phyloP scores from a whole-genome alignment of 2,329 filamentous ascomycete genomes.

The Allantophomopsis cytisporea region DNA sequence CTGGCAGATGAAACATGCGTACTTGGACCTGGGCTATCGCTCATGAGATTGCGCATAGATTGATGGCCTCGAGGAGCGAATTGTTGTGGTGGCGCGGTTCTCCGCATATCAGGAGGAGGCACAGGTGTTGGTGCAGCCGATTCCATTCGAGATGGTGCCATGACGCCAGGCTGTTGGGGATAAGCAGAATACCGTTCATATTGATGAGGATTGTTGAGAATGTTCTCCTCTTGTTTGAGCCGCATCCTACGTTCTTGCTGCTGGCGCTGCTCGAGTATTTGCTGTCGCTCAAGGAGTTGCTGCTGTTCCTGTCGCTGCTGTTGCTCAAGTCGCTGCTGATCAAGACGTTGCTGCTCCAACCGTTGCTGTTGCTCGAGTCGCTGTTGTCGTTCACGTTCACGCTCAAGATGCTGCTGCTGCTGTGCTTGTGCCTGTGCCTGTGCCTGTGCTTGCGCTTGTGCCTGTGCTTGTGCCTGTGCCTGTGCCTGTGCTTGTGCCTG shows the following conservation, averaged over 20 bases:
- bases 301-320: slow-evolving; percentile 3
- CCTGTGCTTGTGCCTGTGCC: slow-evolving; percentile 2
- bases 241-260: not conserved
- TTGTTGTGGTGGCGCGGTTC: slow-evolving; percentile 10
- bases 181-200: slow-evolving; percentile 16
- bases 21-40: slow-evolving; percentile 8
- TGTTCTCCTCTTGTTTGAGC: slow-evolving; percentile 17
- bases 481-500: slow-evolving; percentile 2
- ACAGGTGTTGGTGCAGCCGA: no score
- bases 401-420: slow-evolving; percentile 4
- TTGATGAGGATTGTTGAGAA: slow-evolving; percentile 17
- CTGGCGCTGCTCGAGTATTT: slow-evolving; percentile 4
- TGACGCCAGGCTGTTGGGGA: slow-evolving; percentile 7
- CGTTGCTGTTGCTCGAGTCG: slow-evolving; percentile 1
- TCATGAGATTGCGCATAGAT: slow-evolving; percentile 9
- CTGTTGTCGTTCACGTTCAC: no score
- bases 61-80: slow-evolving; percentile 13
- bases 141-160: slow-evolving; percentile 11
- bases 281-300: slow-evolving; percentile 1
- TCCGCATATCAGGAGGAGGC: slow-evolving; percentile 9
- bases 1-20: slow-evolving; percentile 10
- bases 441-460: slow-evolving; percentile 2
- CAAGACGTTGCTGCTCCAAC: not conserved
- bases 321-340: slow-evolving; percentile 1
- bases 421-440: slow-evolving; percentile 8